phyloP scores from a whole-genome alignment of 2,329 filamentous ascomycete genomes.

The Fusarium dlaminii region DNA sequence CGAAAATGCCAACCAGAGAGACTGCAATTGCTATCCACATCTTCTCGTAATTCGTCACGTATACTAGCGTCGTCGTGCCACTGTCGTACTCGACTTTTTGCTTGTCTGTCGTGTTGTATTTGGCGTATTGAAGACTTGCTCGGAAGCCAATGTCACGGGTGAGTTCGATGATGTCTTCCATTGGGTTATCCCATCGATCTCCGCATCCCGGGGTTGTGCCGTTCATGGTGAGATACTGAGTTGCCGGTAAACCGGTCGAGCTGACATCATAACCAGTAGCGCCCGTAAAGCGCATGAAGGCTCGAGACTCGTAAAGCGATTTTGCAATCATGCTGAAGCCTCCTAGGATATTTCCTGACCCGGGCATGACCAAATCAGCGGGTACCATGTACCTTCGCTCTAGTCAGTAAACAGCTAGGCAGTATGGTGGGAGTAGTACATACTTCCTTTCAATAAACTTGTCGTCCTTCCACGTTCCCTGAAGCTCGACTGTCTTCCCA shows the following conservation, averaged over 20 bases:
- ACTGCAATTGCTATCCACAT: conserved; percentile 35
- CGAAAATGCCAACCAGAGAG: conserved; percentile 28
- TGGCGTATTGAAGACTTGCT: conserved; percentile 34
- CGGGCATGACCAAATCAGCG: not conserved
- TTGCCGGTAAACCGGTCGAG: conserved; percentile 15
- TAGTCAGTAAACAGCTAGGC: not conserved
- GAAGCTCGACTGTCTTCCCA: conserved; percentile 3
- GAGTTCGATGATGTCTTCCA: conserved; percentile 38
- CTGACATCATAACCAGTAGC: conserved; percentile 26
- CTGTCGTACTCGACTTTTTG: conserved; percentile 23
- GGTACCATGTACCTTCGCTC: conserved; percentile 26
- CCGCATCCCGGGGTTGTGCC: not conserved
- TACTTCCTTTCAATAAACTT: conserved; percentile 33
- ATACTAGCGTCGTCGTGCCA: conserved; percentile 23
- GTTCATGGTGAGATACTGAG: conserved; percentile 34
- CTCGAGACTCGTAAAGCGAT: conserved; percentile 9
- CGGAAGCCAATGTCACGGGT: conserved; percentile 34
- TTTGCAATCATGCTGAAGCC: conserved; percentile 28
- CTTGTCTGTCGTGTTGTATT: conserved; percentile 28
- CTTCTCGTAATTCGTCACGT: conserved; percentile 30
- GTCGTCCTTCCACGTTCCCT: conserved; percentile 28
- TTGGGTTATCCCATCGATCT: conserved; percentile 28
- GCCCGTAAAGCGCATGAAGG: conserved; percentile 26
- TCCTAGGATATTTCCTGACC: conserved; percentile 24
- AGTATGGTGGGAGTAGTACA: rapidly evolving